Base-by-base conservation (phyloP, 495 filamentous ascomycete genomes). In the Hapsidospora chrysogenum region DNA sequence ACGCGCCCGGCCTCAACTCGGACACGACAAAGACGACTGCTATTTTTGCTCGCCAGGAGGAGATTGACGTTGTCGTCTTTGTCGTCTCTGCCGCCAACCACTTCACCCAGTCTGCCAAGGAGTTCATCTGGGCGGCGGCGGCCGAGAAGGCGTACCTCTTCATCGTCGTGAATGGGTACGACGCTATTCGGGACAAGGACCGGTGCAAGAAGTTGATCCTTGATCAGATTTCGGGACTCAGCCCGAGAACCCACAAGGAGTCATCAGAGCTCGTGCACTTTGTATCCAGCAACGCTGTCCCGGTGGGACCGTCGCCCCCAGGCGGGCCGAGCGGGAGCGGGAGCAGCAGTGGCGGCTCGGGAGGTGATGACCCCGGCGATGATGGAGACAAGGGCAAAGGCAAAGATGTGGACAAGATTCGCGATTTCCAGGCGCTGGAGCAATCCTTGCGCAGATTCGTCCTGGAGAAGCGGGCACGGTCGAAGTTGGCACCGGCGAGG, bases 61-160 rank as follows among this genome's bases (percentile, higher is more conserved):
- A 97, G 56, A 96, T 97, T 39, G 89, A 97, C 54, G 89, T 97
- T 3, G 92, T 97, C 15, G 89, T 97, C 1, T 97, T 96, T 41
- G 89, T 97, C 17, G 92, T 97, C 9, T 92, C 84, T 21, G 89
- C 92, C 10, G 85, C 85, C 26, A 96, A 97, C 46, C 92, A 95
- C 53, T 96, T 97, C 53, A 97, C 89, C 2, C 70, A 85, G 32
- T 89, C 87, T 3, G 86, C 92, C 9, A 94, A 84, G 50, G 85
- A 97, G 42, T 97, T 97, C 50, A 94, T 97, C 41, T 74, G 81
- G 61, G 86, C 86, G 37, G 89, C 89, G 8, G 92, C 89, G 10
- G 74, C 85, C 30, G 89, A 97, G 50, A 97, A 97, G 50, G 87
- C 87, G 9, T 96, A 97, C 48, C 87, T 97, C 44, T 97, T 97